Evolutionary conservation across 2,329 filamentous ascomycete species (phyloP), one percentile per base, ranked within the genome.

Genomic region (Aspergillus unguis): DNA sequence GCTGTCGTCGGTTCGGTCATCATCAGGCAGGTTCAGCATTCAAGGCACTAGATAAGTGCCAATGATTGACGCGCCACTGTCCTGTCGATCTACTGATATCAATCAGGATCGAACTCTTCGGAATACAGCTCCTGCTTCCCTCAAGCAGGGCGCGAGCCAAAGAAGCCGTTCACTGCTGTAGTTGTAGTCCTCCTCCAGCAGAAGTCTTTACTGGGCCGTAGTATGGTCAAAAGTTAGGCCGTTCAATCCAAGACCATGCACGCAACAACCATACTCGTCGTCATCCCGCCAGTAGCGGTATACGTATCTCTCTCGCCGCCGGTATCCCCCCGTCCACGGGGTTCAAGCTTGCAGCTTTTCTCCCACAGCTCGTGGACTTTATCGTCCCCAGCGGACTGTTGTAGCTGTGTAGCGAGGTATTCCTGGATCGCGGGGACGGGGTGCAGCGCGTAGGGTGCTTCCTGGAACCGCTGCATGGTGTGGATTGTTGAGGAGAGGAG

Each of bases 331-430:
- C 45, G 35, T 8, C 45, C 45, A 4, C 27, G 23, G 1, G 92
- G 92, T 72, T 97, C 92, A 52, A 96, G 84, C 65, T 85, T 80
- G 73, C 96, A 77, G 74, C 90, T 95, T 80, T 90, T 90, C 73
- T 96, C 90, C 77, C 96, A 96, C 92, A 96, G 95, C 76, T 96
- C 90, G 70, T 96, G 90, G 54, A 96, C 89, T 68, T 96, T 17
- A 17, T 17, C 17, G 17, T 17, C 17, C 17, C 17, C 91, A 41
- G 88, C 87, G 2, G 92, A 90, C 10, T 86, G 86, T 73, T 92
- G 86, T 88, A 96, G 94, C 69, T 95, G 94, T 65, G 84, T 89
- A 71, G 95, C 36, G 5, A 64, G 36, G 3, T 53, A 96, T 58
- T 96, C 90, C 69, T 96, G 92, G 59, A 97, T 77, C 72, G 96